These are phyloP conservation scores for Globisporangium irregulare DNA, from an alignment of 352 stramenopile species.

Conservation along the genomic window DNA sequence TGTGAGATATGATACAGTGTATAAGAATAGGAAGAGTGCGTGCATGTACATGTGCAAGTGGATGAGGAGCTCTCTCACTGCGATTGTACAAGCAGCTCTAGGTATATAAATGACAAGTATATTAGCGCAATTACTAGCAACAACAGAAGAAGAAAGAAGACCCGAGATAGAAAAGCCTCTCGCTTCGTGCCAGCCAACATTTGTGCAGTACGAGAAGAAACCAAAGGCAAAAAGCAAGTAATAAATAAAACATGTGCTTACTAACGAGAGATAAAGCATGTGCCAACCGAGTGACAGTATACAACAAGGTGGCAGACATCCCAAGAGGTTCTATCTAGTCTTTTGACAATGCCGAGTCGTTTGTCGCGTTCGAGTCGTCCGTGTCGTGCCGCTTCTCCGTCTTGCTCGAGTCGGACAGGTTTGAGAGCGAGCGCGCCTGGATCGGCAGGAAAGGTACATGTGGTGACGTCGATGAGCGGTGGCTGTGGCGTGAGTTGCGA, in stretches of 20 bases:
- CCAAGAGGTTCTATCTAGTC: not conserved
- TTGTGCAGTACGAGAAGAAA: not conserved
- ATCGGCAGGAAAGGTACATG: not conserved
- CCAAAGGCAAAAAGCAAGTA: not conserved
- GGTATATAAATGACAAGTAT: not conserved
- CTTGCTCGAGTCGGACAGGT: constrained; percentile 3
- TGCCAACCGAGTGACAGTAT: not conserved
- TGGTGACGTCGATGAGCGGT: not conserved
- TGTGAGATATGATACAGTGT: constrained; percentile 1
- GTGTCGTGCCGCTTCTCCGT: not conserved
- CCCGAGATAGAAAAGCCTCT: not conserved
- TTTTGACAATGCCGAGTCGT: not conserved
- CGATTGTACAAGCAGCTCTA: not conserved
- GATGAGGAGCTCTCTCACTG: not conserved
- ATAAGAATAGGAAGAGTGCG: not conserved
- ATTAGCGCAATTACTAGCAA: not conserved
- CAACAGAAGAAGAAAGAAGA: not conserved
- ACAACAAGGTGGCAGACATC: not conserved
- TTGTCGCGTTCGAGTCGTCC: not conserved
- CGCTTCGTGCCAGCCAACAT: no score
- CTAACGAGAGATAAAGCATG: not conserved
- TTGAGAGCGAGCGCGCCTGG: constrained; percentile 1
- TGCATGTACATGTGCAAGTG: not conserved
- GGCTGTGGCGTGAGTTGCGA: constrained; percentile 14
- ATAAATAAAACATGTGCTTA: not conserved